phyloP scores from a whole-genome alignment of 2,329 filamentous ascomycete genomes.

The Bisporella sp. region DNA sequence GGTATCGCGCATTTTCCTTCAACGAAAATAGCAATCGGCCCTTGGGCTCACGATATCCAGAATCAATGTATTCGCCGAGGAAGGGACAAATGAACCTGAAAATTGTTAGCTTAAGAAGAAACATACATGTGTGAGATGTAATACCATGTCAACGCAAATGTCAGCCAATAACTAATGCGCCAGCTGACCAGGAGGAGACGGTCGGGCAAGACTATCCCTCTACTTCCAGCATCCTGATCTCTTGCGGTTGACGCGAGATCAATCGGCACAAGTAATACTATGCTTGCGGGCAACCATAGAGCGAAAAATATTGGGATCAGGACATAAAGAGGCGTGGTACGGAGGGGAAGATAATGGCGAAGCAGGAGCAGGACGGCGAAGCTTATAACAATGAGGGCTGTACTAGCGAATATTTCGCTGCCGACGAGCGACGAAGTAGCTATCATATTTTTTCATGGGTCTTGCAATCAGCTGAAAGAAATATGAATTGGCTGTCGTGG shows the following conservation, averaged over 20 bases:
- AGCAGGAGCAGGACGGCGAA: slow-evolving; percentile 74
- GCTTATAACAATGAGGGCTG: slow-evolving; percentile 69
- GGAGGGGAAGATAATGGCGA: slow-evolving; percentile 83
- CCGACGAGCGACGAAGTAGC: slow-evolving; percentile 57
- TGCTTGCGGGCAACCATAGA: slow-evolving; percentile 85
- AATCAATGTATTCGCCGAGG: slow-evolving; percentile 89
- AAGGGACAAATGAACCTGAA: slow-evolving; percentile 81
- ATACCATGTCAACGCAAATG: slow-evolving; percentile 89
- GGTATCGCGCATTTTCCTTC: slow-evolving; percentile 81
- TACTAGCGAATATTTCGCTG: slow-evolving; percentile 70
- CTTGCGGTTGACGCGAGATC: slow-evolving; percentile 84
- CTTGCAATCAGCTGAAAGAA: no score
- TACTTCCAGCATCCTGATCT: slow-evolving; percentile 60
- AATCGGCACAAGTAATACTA: slow-evolving; percentile 88
- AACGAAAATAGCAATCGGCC: slow-evolving; percentile 78
- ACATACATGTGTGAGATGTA: slow-evolving; percentile 15
- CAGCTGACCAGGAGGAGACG: slow-evolving; percentile 77
- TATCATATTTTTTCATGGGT: background rate
- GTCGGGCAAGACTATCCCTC: slow-evolving; percentile 82
- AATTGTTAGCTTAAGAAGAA: background rate
- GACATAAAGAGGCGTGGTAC: slow-evolving; percentile 84
- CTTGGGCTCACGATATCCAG: slow-evolving; percentile 82
- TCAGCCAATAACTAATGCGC: slow-evolving; percentile 96
- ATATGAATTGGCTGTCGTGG: no score
- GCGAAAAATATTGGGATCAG: slow-evolving; percentile 91